Base-by-base conservation (phyloP, 2,329 filamentous ascomycete genomes). In the Microdochium nivale region DNA sequence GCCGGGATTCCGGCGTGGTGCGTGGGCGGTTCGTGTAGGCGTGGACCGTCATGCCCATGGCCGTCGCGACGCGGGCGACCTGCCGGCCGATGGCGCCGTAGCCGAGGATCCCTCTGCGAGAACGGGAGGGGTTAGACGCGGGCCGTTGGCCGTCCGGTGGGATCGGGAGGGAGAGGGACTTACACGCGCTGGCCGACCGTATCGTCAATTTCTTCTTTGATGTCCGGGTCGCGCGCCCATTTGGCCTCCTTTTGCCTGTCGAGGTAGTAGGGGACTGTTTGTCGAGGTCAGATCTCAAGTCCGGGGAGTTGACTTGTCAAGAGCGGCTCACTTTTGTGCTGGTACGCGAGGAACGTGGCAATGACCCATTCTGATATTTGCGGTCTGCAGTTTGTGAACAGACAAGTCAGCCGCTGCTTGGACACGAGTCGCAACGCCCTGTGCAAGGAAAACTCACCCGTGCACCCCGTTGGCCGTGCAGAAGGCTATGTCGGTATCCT, bases 1-100 rank as follows among this genome's bases (percentile, higher is more conserved):
- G 69, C 48, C 76, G 77, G 16, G 78, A 81, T 55, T 81, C 81
- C 0, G 78, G 73, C 1, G 84, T 87, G 8, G 70, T 62, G 46
- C 80, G 77, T 0, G 82, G 77, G 2, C 74, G 76, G 7, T 83
- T 83, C 1, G 85, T 88, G 67, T 84, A 87, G 1, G 85, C 86
- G 56, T 86, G 71, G 1, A 89, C 79, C 30, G 80, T 73, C 78
- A 86, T 84, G 11, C 84, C 85, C 59, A 86, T 65, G 3, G 80
- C 78, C 8, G 72, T 73, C 7, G 77, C 76, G 7, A 85, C 72
- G 4, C 68, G 65, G 2, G 71, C 72, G n/a, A 66, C 60, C 48
- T 75, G 70, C 3, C 72, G 62, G 2, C 72, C 72, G 50, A 75
- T 74, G 43, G 68, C 69, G 14, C 73, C 71, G 57, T 75, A 75